Conservation (phyloP, 2,329 filamentous ascomycete genomes). For the Harringtonia lauricola region DNA sequence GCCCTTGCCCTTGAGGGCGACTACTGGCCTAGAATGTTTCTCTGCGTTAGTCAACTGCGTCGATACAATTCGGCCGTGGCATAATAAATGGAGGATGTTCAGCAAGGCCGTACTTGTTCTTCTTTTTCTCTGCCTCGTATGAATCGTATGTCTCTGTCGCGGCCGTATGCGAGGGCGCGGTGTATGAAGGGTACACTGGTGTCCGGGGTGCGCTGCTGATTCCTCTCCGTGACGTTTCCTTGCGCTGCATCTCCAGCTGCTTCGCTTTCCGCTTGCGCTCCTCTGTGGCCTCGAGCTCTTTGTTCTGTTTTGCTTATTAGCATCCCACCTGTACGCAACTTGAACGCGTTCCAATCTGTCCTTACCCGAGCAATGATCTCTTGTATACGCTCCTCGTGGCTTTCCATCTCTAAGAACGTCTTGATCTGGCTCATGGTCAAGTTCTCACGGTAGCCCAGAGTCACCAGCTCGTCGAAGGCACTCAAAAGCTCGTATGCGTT, state of each 20-base stretch:
- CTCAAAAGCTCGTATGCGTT: slow-evolving; percentile 95
- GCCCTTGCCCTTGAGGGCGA: slow-evolving; percentile 80
- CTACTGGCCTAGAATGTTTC: not conserved
- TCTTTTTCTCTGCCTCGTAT: slow-evolving; percentile 97
- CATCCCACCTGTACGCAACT: not conserved
- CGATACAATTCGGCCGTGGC: too few relatives aligned
- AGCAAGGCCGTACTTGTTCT: slow-evolving; percentile 58
- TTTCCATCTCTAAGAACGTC: slow-evolving; percentile 99
- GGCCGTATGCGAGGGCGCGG: slow-evolving; percentile 55
- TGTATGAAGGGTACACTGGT: slow-evolving; percentile 82
- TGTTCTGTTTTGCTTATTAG: slow-evolving; percentile 52
- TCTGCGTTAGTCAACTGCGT: not conserved
- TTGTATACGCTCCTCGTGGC: slow-evolving; percentile 96
- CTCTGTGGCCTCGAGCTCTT: slow-evolving; percentile 94
- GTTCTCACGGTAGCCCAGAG: slow-evolving; percentile 91
- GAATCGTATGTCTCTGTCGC: slow-evolving; percentile 78
- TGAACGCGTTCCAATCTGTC: not conserved
- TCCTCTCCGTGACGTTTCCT: slow-evolving; percentile 73
- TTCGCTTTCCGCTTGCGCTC: slow-evolving; percentile 98
- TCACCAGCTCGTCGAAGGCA: slow-evolving; percentile 95
- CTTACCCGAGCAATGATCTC: slow-evolving; percentile 87
- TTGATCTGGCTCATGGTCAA: slow-evolving; percentile 95
- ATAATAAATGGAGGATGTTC: too few relatives aligned
- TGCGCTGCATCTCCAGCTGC: slow-evolving; percentile 96
- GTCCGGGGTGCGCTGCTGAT: slow-evolving; percentile 51